A percentile compares a stretch with the other conserved stretches of the same genome.
Evolutionary conservation across 352 stramenopile species (phyloP).

Genomic region (Phytophthora fragariaefolia): DNA sequence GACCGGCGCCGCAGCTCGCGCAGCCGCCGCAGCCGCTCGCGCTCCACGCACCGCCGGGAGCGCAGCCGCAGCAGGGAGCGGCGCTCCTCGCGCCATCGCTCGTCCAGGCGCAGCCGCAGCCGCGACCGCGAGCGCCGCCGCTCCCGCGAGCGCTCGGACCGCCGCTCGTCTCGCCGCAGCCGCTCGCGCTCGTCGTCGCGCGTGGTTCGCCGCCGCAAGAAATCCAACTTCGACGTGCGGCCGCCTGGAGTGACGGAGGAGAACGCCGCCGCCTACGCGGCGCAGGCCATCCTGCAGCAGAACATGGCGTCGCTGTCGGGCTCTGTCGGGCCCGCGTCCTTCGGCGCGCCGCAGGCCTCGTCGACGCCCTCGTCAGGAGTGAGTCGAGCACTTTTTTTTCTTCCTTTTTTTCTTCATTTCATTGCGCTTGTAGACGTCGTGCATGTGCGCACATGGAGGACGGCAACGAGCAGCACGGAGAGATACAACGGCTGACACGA

Average conservation of each 20-base stretch:
- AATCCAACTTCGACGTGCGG: constrained; percentile 87
- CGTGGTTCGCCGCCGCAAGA: constrained; percentile 64
- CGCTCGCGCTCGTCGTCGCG: constrained; percentile 53
- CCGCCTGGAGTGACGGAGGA: constrained; percentile 83
- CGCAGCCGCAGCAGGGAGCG: constrained; percentile 47
- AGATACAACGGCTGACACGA: constrained; percentile 53
- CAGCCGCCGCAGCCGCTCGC: constrained; percentile 51
- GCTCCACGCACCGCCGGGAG: constrained; percentile 46
- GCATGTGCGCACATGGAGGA: constrained; percentile 15
- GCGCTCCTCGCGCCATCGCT: constrained; percentile 49
- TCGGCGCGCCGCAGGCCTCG: constrained; percentile 47
- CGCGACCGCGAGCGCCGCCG: constrained; percentile 42
- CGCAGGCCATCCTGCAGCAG: constrained; percentile 86
- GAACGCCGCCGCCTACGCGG: constrained; percentile 82
- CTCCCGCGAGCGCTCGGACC: constrained; percentile 47
- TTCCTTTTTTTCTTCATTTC: constrained; percentile 3
- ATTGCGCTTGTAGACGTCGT: no score
- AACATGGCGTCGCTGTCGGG: constrained; percentile 78
- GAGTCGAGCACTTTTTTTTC: constrained; percentile 19
- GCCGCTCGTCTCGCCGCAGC: constrained; percentile 48
- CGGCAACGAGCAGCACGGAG: constrained; percentile 34
- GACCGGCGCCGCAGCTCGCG: constrained; percentile 40
- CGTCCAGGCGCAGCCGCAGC: constrained; percentile 52
- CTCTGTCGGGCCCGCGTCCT: constrained; percentile 68
- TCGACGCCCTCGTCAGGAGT: constrained; percentile 25